These are phyloP conservation scores for Arthrinium puccinioides DNA, from an alignment of 2,329 filamentous ascomycete genomes.

Conservation along the genomic window DNA sequence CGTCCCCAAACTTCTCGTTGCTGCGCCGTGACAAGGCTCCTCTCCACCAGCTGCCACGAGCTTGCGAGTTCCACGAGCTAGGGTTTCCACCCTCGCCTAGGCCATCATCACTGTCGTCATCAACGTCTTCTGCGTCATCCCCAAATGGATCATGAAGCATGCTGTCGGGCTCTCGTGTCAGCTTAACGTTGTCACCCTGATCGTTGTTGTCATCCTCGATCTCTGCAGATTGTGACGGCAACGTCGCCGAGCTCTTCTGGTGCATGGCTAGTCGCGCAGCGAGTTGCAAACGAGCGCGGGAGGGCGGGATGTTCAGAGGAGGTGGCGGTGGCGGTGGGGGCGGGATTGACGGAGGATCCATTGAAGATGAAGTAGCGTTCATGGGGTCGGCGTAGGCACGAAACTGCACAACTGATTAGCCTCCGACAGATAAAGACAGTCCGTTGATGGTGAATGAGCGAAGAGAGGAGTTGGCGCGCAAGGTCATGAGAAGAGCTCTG, in stretches of 20 bases:
- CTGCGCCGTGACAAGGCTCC: conserved; percentile 25
- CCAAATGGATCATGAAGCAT: conserved; percentile 26
- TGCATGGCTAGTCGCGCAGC: conserved; percentile 78
- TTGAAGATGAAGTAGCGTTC: conserved; percentile 37
- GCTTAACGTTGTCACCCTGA: conserved; percentile 20
- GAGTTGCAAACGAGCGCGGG: conserved; percentile 80
- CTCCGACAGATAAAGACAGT: no score
- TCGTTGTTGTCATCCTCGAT: conserved; percentile 33
- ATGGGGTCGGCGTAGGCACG: conserved; percentile 51
- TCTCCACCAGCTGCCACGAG: conserved; percentile 43
- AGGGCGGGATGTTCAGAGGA: conserved; percentile 78
- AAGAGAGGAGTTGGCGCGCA: no score
- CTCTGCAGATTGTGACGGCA: conserved; percentile 29
- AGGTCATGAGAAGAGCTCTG: no score
- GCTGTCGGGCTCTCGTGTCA: conserved; percentile 11
- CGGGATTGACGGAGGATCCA: conserved; percentile 51
- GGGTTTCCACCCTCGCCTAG: conserved; percentile 27
- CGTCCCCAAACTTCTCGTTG: conserved; percentile 31
- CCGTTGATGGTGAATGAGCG: no score
- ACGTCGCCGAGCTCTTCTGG: conserved; percentile 50
- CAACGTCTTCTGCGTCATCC: conserved; percentile 44
- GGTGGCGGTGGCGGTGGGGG: conserved; percentile 62
- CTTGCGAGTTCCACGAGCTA: conserved; percentile 22
- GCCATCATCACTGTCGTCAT: conserved; percentile 34
- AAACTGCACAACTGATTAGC: conserved; percentile 34